Percentiles rank a stretch among this genome's conserved stretches.
Evolutionary conservation across 208 protist species (phyloP).

Genomic region (Leishmania tropica): DNA sequence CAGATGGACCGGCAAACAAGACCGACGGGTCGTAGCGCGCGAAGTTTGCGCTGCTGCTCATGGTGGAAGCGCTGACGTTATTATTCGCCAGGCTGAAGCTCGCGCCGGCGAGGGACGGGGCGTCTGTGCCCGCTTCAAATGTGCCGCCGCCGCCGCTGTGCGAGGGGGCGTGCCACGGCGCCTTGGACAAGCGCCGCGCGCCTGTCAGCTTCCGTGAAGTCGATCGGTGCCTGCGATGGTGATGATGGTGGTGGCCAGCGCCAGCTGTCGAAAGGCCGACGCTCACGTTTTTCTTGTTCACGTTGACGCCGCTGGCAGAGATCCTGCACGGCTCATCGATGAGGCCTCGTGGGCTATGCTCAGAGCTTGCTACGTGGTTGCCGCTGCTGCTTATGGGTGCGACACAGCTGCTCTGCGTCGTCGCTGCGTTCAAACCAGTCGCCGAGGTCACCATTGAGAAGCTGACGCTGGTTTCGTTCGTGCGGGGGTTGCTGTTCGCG

Average conservation of each 20-base stretch:
- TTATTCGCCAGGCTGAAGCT: neutral
- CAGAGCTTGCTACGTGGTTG: neutral
- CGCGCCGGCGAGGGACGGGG: neutral
- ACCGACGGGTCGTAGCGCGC: slow-evolving; percentile 1
- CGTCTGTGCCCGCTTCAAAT: neutral
- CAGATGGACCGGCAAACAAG: neutral
- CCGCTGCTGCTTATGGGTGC: neutral
- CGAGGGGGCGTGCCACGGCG: neutral
- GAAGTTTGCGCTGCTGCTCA: slow-evolving; percentile 3
- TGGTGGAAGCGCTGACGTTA: slow-evolving; percentile 1
- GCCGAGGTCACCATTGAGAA: slow-evolving; percentile 4
- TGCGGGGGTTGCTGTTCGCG: neutral
- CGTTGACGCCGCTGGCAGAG: slow-evolving; percentile 1
- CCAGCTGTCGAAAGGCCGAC: neutral
- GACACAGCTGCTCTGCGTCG: neutral
- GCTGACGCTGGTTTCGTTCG: slow-evolving; percentile 13
- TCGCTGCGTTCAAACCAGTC: neutral
- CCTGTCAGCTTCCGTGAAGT: neutral
- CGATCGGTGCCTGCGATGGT: neutral
- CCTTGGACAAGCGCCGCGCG: neutral
- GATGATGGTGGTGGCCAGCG: neutral
- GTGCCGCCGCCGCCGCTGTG: neutral
- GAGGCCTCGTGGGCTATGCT: neutral
- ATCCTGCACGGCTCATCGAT: neutral
- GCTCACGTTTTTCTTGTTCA: neutral